phyloP scores from a whole-genome alignment of 495 filamentous ascomycete species.

The Aspergillus baeticus region DNA sequence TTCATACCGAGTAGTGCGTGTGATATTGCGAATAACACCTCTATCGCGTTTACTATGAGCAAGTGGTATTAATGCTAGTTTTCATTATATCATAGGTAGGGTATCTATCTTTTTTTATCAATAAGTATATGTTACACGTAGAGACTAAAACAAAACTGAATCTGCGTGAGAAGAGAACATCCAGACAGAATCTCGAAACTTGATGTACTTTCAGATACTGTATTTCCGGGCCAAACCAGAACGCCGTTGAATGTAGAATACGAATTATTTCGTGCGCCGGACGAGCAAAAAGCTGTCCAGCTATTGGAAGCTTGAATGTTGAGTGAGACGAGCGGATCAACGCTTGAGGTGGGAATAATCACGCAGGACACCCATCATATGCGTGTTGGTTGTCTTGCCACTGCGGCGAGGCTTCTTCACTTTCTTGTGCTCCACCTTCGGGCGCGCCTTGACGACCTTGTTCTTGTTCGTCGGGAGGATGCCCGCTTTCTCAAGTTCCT shows the following conservation, averaged over 20 bases:
- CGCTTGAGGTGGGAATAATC: constrained; percentile 72
- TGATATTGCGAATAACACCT: no score
- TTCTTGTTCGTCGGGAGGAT: constrained; percentile 78
- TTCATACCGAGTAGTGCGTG: no score
- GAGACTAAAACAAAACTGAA: not conserved
- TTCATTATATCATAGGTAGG: constrained; percentile 2
- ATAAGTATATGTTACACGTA: constrained; percentile 3
- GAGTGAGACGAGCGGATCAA: constrained; percentile 8
- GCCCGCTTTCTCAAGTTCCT: constrained; percentile 67
- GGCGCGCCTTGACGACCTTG: constrained; percentile 56
- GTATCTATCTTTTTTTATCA: constrained; percentile 10
- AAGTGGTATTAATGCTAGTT: not conserved
- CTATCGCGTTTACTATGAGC: not conserved
- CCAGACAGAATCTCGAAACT: not conserved
- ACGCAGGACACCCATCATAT: constrained; percentile 85
- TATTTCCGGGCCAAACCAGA: not conserved
- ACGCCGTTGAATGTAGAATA: constrained; percentile 1
- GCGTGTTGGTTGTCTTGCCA: constrained; percentile 86
- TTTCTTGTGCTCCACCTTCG: constrained; percentile 59
- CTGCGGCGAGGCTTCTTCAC: constrained; percentile 65
- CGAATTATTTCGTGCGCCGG: not conserved
- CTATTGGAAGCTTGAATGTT: not conserved
- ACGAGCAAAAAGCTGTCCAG: not conserved
- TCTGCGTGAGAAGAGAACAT: not conserved
- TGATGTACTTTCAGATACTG: not conserved